A percentile compares a stretch with the other conserved stretches of the same genome.
These are phyloP conservation scores for Tremella mesenterica DNA, from an alignment of 768 basidiomycete genomes.

Conservation along the genomic window DNA sequence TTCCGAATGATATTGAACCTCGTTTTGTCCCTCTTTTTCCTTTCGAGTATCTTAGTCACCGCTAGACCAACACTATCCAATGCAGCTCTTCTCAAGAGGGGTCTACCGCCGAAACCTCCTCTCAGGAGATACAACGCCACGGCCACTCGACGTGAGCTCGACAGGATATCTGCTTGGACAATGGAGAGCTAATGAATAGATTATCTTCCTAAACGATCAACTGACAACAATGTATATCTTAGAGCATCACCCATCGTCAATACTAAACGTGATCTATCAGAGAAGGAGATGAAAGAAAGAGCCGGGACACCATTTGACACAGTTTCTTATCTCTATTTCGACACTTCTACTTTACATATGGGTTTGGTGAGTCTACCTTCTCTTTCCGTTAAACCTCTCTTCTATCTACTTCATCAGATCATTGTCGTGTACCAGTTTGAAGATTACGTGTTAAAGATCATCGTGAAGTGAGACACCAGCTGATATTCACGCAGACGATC, in stretches of 20 bases:
- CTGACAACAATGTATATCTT: background rate
- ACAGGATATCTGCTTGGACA: too few species aligned
- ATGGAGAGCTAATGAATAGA: too few species aligned
- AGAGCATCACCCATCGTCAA: background rate
- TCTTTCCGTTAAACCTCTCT: too few species aligned
- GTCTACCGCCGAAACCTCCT: background rate
- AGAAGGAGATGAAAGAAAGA: background rate
- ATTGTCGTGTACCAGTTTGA: too few species aligned
- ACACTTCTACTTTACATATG: background rate
- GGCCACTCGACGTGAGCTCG: background rate
- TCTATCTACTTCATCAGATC: too few species aligned
- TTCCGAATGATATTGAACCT: too few species aligned
- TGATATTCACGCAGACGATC: background rate
- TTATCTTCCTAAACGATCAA: background rate
- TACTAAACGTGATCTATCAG: too few species aligned
- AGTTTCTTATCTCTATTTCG: background rate
- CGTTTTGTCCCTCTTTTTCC: too few species aligned
- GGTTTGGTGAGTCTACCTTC: background rate
- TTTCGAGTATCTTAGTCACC: too few species aligned
- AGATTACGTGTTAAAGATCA: too few species aligned
- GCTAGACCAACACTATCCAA: too few species aligned
- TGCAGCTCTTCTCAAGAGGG: background rate
- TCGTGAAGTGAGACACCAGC: too few species aligned
- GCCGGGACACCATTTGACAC: background rate
- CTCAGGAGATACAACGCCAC: background rate